phyloP scores from a whole-genome alignment of 1,284 basidiomycete species.

The Vanrija humicola region DNA sequence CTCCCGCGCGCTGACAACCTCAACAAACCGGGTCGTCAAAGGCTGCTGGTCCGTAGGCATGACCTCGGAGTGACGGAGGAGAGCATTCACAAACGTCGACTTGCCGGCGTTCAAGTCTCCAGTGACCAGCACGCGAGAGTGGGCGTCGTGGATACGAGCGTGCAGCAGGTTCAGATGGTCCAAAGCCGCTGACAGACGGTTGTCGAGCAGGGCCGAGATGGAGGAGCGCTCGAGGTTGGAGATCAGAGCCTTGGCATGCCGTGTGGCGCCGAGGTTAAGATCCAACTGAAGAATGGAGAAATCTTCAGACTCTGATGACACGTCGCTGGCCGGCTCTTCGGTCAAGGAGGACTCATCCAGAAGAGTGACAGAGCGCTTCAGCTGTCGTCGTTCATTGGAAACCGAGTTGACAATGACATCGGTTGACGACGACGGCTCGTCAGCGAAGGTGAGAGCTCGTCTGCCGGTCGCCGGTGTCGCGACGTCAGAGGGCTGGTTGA shows the following conservation, averaged over 20 bases:
- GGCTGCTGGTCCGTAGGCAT: conserved; percentile 99
- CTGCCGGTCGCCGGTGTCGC: conserved; percentile 61
- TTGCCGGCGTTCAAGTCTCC: conserved; percentile 99
- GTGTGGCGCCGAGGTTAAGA: conserved; percentile 79
- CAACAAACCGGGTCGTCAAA: conserved; percentile 94
- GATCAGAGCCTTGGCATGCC: conserved; percentile 73
- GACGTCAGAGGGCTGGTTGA: conserved; percentile 60
- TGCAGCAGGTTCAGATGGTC: conserved; percentile 81
- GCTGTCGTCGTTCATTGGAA: conserved; percentile 53
- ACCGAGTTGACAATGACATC: conserved; percentile 59
- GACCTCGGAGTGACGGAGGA: conserved; percentile 73
- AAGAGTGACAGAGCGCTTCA: conserved; percentile 46
- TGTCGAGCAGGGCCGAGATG: conserved; percentile 87
- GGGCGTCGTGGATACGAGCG: conserved; percentile 81
- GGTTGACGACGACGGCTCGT: conserved; percentile 65
- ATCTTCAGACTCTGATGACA: conserved; percentile 53
- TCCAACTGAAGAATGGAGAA: conserved; percentile 87
- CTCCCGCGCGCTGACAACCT: conserved; percentile 88
- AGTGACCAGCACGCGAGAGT: conserved; percentile 96
- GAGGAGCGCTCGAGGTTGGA: conserved; percentile 87
- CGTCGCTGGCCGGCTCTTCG: conserved; percentile 48
- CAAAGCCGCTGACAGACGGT: conserved; percentile 71
- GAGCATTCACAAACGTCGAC: conserved; percentile 94
- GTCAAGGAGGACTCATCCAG: background rate
- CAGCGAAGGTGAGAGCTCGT: conserved; percentile 73